Percentiles rank a stretch among this genome's conserved stretches.
These are phyloP conservation scores for Protomyces lactucae-debilis DNA, from an alignment of 1,139 yeast genomes.

Conservation along the genomic window DNA sequence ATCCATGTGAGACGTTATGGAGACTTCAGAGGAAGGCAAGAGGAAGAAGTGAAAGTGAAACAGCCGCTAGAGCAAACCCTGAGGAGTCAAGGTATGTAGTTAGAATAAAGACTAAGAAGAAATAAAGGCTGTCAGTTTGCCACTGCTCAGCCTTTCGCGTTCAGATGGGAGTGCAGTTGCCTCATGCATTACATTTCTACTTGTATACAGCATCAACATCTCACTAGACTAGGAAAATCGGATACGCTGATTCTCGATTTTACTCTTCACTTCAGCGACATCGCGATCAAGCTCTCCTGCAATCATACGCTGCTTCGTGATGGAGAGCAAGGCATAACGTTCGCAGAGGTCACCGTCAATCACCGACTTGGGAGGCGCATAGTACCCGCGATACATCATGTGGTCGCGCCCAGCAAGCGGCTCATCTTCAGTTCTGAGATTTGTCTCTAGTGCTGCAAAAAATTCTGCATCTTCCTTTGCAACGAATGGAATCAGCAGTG, in stretches of 20 bases:
- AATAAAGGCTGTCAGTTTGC: too few relatives aligned
- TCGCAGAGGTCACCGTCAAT: slow-evolving; percentile 89
- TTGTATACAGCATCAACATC: too few relatives aligned
- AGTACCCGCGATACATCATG: slow-evolving; percentile 64
- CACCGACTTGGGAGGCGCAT: slow-evolving; percentile 67
- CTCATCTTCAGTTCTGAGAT: slow-evolving; percentile 46
- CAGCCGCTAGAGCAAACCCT: too few relatives aligned
- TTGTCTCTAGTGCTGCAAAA: slow-evolving; percentile 52
- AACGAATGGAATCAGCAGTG: slow-evolving; percentile 63
- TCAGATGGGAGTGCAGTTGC: too few relatives aligned
- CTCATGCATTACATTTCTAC: too few relatives aligned
- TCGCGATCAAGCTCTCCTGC: slow-evolving; percentile 54
- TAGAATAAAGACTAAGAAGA: too few relatives aligned
- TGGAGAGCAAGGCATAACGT: slow-evolving; percentile 44
- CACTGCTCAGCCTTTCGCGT: too few relatives aligned
- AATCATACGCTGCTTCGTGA: slow-evolving; percentile 46
- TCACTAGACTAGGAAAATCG: slow-evolving; percentile 26
- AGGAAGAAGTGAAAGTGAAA: too few relatives aligned
- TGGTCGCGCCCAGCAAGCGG: slow-evolving; percentile 63
- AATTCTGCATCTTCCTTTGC: slow-evolving; percentile 60
- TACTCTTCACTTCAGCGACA: slow-evolving; percentile 56
- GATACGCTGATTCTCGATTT: slow-evolving; percentile 41
- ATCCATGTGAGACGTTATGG: background rate
- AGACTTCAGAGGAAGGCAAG: background rate
- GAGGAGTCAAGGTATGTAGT: too few relatives aligned